Conservation (phyloP, 1,284 basidiomycete genomes). For the Neonothopanus nambi region DNA sequence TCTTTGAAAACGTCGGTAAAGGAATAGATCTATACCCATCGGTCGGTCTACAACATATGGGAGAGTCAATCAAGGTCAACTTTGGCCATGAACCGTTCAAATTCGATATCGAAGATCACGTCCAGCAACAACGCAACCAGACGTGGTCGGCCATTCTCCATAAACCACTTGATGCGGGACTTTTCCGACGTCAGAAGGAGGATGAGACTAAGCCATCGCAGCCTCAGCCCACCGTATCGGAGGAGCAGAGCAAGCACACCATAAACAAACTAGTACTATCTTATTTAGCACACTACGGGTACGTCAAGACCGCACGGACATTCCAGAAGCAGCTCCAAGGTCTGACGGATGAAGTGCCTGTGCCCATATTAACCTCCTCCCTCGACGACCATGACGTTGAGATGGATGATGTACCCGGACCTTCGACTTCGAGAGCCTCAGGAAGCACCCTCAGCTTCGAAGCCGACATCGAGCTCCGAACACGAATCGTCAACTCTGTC, state of each 20-base stretch:
- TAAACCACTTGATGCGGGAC: conserved; percentile 43
- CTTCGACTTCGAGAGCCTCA: background rate
- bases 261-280: conserved; percentile 74
- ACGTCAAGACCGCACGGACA: conserved; percentile 65
- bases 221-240: conserved; percentile 28
- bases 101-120: conserved; percentile 85
- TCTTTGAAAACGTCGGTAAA: conserved; percentile 74
- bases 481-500: conserved; percentile 67
- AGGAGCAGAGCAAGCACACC: conserved; percentile 42
- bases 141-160: conserved; percentile 66
- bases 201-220: background rate
- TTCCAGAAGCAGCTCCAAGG: conserved; percentile 51
- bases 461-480: conserved; percentile 62
- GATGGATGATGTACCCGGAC: conserved; percentile 36
- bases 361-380: background rate
- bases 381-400: conserved; percentile 42
- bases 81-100: conserved; percentile 85
- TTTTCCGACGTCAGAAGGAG: conserved; percentile 29
- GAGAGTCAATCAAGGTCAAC: conserved; percentile 78
- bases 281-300: conserved; percentile 82
- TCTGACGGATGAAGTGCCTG: background rate
- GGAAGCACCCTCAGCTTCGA: conserved; percentile 21
- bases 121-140: conserved; percentile 60
- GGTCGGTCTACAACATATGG: conserved; percentile 79
- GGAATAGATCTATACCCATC: conserved; percentile 73